Base-by-base conservation (phyloP, 2,329 filamentous ascomycete genomes). In the Colletotrichum orbiculare region DNA sequence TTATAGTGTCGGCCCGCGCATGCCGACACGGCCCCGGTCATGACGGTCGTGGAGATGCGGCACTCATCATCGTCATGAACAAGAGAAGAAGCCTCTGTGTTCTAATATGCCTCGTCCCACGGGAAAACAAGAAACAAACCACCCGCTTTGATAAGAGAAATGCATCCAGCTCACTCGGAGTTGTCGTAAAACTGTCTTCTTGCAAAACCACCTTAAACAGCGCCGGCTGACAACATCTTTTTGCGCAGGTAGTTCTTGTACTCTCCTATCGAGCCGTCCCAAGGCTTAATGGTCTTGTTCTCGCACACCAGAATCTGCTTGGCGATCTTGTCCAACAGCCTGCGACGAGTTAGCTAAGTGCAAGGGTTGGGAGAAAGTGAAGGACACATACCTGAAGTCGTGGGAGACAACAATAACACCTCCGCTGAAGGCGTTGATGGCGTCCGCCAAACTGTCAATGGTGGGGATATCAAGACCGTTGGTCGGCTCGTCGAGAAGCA, bases 261-360 rank as follows among this genome's bases (percentile, higher is more conserved):
- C 66, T 94, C 90, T 72, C 90, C 91, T 75, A 99, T 99, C 69
- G 82, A 83, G 73, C 95, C 95, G 69, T 95, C 90, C 96, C 96
- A 99, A 74, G 88, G 82, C 73, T 87, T 89, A 73, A 98, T 94
- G 12, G 94, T 94, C 87, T 94, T 94, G 89, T 99, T 94, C 84
- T 99, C 96, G 82, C 96, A 99, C 61, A 99, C 96, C 83, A 99
- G 89, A 81, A 99, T 99, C 80, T 99, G 93, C 87, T 99, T 99
- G 73, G 96, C 96, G 79, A 99, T 98, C 87, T 97, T 97, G 88
- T 99, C 96, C 70, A 99, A 89, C 75, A 99, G 85, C 85, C 95
- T 96, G 63, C 61, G 7, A 43, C 9, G 15, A 35, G 56, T 73
- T 69, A 76, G 68, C 52, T 46, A n/a, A n/a, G 3, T 2, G 13